phyloP scores from a whole-genome alignment of 495 filamentous ascomycete species.

The Jackrogersella multiformis region DNA sequence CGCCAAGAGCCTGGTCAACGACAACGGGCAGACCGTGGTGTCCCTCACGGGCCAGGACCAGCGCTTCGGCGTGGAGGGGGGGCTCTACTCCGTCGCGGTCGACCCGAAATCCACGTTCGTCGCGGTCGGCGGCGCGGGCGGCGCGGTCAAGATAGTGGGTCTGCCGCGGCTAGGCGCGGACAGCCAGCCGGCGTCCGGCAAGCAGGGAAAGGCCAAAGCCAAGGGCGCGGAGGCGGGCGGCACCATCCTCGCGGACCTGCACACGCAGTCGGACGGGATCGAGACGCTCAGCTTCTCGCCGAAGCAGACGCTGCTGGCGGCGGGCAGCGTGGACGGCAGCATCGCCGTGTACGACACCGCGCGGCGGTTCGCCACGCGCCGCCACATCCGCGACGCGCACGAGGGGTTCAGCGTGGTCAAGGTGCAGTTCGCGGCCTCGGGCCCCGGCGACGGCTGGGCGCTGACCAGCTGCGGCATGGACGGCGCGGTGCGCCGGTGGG shows the following conservation, averaged over 20 bases:
- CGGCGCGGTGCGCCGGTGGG: slow-evolving; percentile 87
- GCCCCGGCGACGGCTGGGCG: slow-evolving; percentile 62
- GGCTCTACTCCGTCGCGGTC: slow-evolving; percentile 85
- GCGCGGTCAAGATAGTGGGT: slow-evolving; percentile 82
- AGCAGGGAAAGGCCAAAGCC: slow-evolving; percentile 55
- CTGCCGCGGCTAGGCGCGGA: slow-evolving; percentile 73
- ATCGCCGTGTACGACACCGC: slow-evolving; percentile 89
- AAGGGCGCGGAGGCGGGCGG: slow-evolving; percentile 61
- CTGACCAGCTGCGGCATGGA: slow-evolving; percentile 87
- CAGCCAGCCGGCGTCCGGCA: slow-evolving; percentile 37
- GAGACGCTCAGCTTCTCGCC: slow-evolving; percentile 88
- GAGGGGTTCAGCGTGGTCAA: slow-evolving; percentile 87
- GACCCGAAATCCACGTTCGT: slow-evolving; percentile 79
- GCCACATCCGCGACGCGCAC: slow-evolving; percentile 82
- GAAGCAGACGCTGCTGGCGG: slow-evolving; percentile 79
- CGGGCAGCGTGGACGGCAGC: slow-evolving; percentile 88
- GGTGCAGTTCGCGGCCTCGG: slow-evolving; percentile 77
- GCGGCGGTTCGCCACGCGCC: slow-evolving; percentile 80
- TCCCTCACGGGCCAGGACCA: slow-evolving; percentile 84
- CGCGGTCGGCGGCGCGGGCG: slow-evolving; percentile 87
- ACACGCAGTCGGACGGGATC: slow-evolving; percentile 73
- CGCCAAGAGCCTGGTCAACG: slow-evolving; percentile 73
- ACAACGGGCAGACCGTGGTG: slow-evolving; percentile 78
- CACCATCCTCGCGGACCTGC: slow-evolving; percentile 73
- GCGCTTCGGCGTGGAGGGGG: slow-evolving; percentile 90